A percentile compares a stretch with the other conserved stretches of the same genome.
phyloP scores from a whole-genome alignment of 805 yeast species.

The Kodamaea fukazawae region DNA sequence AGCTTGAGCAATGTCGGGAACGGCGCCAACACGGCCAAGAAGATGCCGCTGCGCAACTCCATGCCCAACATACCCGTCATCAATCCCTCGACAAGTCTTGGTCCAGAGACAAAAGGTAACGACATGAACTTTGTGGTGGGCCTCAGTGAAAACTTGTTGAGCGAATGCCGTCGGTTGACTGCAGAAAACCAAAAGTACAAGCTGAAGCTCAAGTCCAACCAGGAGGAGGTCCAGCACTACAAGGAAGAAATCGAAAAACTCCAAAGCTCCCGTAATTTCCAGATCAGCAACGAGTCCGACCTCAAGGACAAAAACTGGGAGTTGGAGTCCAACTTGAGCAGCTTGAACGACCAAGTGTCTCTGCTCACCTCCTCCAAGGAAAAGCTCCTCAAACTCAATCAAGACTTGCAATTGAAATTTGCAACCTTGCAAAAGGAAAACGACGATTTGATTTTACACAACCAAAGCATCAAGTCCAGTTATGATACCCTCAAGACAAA shows the following conservation, averaged over 20 bases:
- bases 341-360: slow-evolving; percentile 42
- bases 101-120: slow-evolving; percentile 49
- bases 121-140: slow-evolving; percentile 74
- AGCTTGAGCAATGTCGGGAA: not conserved
- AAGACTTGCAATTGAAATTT: slow-evolving; percentile 31
- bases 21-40: slow-evolving; percentile 2
- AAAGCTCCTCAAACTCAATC: slow-evolving; percentile 31
- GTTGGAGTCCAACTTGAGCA: slow-evolving; percentile 52
- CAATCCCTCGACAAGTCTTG: slow-evolving; percentile 19
- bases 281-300: slow-evolving; percentile 43
- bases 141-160: slow-evolving; percentile 65
- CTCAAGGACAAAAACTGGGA: slow-evolving; percentile 65
- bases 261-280: slow-evolving; percentile 32
- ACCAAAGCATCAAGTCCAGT: slow-evolving; percentile 39
- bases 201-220: slow-evolving; percentile 38
- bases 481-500: slow-evolving; percentile 33
- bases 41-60: slow-evolving; percentile 4
- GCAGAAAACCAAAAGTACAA: slow-evolving; percentile 57
- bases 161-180: slow-evolving; percentile 68
- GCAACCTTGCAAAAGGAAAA: slow-evolving; percentile 41
- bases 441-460: slow-evolving; percentile 45
- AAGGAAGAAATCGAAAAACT: slow-evolving; percentile 35
- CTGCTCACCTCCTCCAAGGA: slow-evolving; percentile 40
- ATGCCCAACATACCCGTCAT: slow-evolving; percentile 9
- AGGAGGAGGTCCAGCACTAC: slow-evolving; percentile 41